Evolutionary conservation across 2,329 filamentous ascomycete genomes (phyloP).

Genomic region (Ampelomyces quisqualis): DNA sequence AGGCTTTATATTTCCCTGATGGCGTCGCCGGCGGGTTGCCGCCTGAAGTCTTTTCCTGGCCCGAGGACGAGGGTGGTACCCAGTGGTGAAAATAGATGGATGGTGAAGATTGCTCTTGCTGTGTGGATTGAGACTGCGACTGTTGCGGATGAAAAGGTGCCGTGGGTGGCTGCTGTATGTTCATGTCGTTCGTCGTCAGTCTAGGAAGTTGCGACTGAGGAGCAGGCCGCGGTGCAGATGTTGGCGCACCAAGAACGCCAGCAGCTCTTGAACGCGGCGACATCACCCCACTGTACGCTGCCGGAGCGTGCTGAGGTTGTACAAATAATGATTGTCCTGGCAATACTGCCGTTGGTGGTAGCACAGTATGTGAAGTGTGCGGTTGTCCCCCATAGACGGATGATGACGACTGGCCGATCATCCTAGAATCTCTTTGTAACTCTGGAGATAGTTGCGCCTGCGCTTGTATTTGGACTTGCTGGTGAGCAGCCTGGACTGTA

Average conservation of each 20-base stretch:
- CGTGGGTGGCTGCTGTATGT: slow-evolving; percentile 50
- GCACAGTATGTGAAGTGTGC: slow-evolving; percentile 33
- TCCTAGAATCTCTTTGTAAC: slow-evolving; percentile 45
- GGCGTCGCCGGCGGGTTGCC: slow-evolving; percentile 70
- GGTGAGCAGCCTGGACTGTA: slow-evolving; percentile 49
- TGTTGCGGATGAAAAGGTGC: slow-evolving; percentile 45
- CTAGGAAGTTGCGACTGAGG: slow-evolving; percentile 52
- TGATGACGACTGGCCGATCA: slow-evolving; percentile 44
- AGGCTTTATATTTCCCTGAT: slow-evolving; percentile 60
- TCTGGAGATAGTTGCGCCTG: slow-evolving; percentile 47
- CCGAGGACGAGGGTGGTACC: slow-evolving; percentile 71
- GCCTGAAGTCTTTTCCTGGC: slow-evolving; percentile 56
- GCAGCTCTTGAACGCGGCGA: slow-evolving; percentile 40
- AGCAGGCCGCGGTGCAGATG: slow-evolving; percentile 48
- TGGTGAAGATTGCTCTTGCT: slow-evolving; percentile 65
- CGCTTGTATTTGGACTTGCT: slow-evolving; percentile 46
- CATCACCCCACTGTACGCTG: slow-evolving; percentile 33
- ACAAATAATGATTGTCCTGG: slow-evolving; percentile 43
- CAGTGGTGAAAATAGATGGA: slow-evolving; percentile 91
- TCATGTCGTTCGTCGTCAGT: slow-evolving; percentile 56
- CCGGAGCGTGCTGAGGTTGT: slow-evolving; percentile 43
- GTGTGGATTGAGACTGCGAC: slow-evolving; percentile 53
- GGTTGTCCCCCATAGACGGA: slow-evolving; percentile 33
- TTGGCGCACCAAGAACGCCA: slow-evolving; percentile 36
- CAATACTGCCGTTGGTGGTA: slow-evolving; percentile 38